phyloP scores from a whole-genome alignment of 306 rosid genomes.

The Fragaria ananassa region DNA sequence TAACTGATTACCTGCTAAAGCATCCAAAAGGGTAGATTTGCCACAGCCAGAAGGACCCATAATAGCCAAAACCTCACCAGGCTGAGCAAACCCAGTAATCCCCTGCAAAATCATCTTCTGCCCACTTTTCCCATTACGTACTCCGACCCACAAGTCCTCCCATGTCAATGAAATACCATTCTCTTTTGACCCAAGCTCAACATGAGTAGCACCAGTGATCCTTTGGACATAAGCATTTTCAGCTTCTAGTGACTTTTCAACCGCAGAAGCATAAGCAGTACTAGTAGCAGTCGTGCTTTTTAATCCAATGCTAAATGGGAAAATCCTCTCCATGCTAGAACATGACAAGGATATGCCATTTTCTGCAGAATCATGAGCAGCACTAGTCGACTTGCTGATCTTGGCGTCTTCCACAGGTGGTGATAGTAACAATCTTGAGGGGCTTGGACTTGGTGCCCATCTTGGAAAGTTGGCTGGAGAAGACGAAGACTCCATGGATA shows the following conservation, averaged over 20 bases:
- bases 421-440: constrained; percentile 1
- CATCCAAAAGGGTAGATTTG: constrained; percentile 46
- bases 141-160: constrained; percentile 33
- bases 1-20: no score
- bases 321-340: constrained; percentile 2
- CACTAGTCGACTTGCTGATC: not conserved
- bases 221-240: not conserved
- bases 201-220: not conserved
- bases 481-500: not conserved
- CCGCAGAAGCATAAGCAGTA: not conserved
- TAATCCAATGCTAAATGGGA: constrained; percentile 25
- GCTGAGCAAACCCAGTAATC: constrained; percentile 50
- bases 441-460: constrained; percentile 37
- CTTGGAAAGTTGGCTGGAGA: constrained; percentile 7
- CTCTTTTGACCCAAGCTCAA: not conserved
- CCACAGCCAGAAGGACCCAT: constrained; percentile 85
- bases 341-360: not conserved
- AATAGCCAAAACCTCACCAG: constrained; percentile 58
- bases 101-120: constrained; percentile 28
- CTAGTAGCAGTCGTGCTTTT: not conserved
- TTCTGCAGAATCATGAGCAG: constrained; percentile 12
- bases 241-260: not conserved
- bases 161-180: constrained; percentile 28
- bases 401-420: not conserved
- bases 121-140: not conserved